phyloP scores from a whole-genome alignment of 176 grass and related monocot species.

The barley (Hordeum vulgare) region MorexV3_pseudomolecules_assembly NC_058524.1:198669056-198669555 shows the following conservation, averaged over 20 bases:
- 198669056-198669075: neutral
- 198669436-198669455: neutral
- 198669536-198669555: too few relatives aligned
- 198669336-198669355: too few relatives aligned
- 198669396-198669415: neutral
- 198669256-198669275: neutral
- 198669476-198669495: neutral
- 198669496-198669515: too few relatives aligned
- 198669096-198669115: conserved; percentile 14
- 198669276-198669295: too few relatives aligned
- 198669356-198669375: too few relatives aligned
- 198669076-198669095: conserved; percentile 11
- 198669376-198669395: neutral
- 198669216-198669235: neutral
- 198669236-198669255: neutral
- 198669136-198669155: neutral
- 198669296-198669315: too few relatives aligned
- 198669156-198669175: neutral
- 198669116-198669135: neutral
- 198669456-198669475: neutral
- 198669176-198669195: neutral
- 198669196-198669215: neutral
- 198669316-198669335: too few relatives aligned
- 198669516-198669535: too few relatives aligned
- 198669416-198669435: neutral